Percentiles rank a stretch among this genome's conserved stretches.
phyloP scores from a whole-genome alignment of 495 filamentous ascomycete species.

The Podospora fimiseda region DNA sequence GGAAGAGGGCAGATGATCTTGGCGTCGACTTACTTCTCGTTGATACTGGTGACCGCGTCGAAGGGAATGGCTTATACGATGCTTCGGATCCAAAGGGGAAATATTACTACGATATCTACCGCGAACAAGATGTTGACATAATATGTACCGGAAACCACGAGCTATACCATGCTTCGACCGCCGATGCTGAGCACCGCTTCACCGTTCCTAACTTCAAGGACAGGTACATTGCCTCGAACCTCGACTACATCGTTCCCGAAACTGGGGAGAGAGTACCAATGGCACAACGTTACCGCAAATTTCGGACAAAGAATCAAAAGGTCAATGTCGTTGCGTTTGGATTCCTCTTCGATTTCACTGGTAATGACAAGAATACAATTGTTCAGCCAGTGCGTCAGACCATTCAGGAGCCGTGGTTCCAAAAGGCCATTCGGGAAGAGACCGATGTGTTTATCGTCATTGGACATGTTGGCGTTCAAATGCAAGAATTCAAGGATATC shows the following conservation, averaged over 20 bases:
- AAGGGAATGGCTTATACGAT: conserved; percentile 97
- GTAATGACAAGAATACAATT: conserved; percentile 81
- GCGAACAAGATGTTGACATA: conserved; percentile 74
- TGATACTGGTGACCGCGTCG: conserved; percentile 89
- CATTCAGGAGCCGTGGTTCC: conserved; percentile 83
- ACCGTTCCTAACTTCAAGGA: conserved; percentile 74
- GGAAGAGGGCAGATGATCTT: conserved; percentile 63
- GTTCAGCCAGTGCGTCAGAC: conserved; percentile 73
- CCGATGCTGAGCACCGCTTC: conserved; percentile 64
- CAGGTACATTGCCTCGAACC: conserved; percentile 80
- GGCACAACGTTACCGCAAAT: conserved; percentile 76
- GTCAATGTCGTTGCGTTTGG: conserved; percentile 83
- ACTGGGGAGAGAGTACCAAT: conserved; percentile 66
- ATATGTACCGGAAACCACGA: conserved; percentile 93
- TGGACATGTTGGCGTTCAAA: conserved; percentile 79
- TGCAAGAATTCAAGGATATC: conserved; percentile 68
- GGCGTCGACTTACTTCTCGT: conserved; percentile 81
- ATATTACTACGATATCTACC: conserved; percentile 80
- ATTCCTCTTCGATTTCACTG: conserved; percentile 88
- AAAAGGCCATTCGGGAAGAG: conserved; percentile 73
- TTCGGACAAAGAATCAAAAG: conserved; percentile 80
- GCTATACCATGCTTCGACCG: conserved; percentile 74
- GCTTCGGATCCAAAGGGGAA: conserved; percentile 78
- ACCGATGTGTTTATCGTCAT: conserved; percentile 83
- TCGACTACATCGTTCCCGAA: conserved; percentile 75